Evolutionary conservation across 2,329 filamentous ascomycete species (phyloP), one percentile per base, ranked within the genome.

Genomic region (Pyrenochaeta sp.): DNA sequence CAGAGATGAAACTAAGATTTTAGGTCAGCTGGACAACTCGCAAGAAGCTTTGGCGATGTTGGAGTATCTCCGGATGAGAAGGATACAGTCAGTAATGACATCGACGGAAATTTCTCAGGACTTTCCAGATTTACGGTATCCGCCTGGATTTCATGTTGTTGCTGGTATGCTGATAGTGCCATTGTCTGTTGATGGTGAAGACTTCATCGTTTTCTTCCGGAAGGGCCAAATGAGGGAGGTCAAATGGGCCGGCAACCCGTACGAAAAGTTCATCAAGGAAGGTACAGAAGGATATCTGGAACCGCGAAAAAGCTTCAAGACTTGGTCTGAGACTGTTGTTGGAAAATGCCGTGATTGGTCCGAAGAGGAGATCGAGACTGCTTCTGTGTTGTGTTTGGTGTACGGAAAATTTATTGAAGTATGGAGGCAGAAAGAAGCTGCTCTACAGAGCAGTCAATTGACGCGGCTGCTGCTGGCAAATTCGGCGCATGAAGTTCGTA

Each of bases 191-290:
- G 85, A 86, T 1, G 92, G 92, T 0, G 81, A 81, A 27, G 92
- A 97, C 64, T 97, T 97, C 65, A 96, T 97, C 37, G 90, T 92
- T 0, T 96, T 97, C 70, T 96, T 96, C 77, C 85, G 92, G n/a
- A 88, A 83, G 61, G 87, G 88, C 0, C 90, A 93, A 65, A 72
- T 86, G 23, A 89, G 84, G 67, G 88, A 91, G 75, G 91, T 90
- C 17, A 93, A 89, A 73, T 96, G 89, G 92, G 92, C 90, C 2
- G 92, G 88, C 2, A 97, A 92, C 66, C 91, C 91, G 0, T 93
- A 95, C 66, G 89, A 95, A 54, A 95, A 94, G 69, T 82, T 83
- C 15, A 74, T 92, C 53, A 87, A 87, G 63, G 83, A 90, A 67
- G 90, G 90, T 1, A 93, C 90, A 0, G 82, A 86, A 30, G 86